phyloP scores from a whole-genome alignment of 2,329 filamentous ascomycete genomes.

The Pseudogymnoascus sp. region DNA sequence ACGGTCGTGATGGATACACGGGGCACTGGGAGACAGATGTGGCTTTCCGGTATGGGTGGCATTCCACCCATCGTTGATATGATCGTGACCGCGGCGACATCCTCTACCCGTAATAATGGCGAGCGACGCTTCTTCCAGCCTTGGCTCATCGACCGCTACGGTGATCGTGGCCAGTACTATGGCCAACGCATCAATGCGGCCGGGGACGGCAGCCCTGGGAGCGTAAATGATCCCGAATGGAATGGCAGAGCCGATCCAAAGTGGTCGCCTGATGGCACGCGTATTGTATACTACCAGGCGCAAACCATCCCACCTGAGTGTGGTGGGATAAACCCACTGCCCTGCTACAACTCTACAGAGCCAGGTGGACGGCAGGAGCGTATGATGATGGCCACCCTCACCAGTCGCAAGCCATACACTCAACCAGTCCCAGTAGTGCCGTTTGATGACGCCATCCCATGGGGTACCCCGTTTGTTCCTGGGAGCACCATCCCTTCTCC shows the following conservation, averaged over 20 bases:
- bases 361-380: constrained; percentile 32
- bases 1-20: constrained; percentile 37
- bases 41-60: constrained; percentile 28
- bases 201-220: constrained; percentile 28
- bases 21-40: constrained; percentile 35
- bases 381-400: constrained; percentile 35
- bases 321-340: constrained; percentile 35
- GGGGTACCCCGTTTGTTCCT: constrained; percentile 28
- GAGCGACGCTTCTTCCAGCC: constrained; percentile 38
- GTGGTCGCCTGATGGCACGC: constrained; percentile 34
- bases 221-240: constrained; percentile 39
- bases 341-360: constrained; percentile 33
- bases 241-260: constrained; percentile 39
- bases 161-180: constrained; percentile 37
- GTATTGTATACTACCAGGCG: constrained; percentile 36
- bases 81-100: constrained; percentile 18
- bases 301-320: constrained; percentile 33
- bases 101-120: constrained; percentile 38
- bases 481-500: not conserved
- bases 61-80: constrained; percentile 29
- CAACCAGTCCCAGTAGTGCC: constrained; percentile 17
- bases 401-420: constrained; percentile 24
- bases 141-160: constrained; percentile 34
- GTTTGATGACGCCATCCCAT: constrained; percentile 27
- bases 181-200: constrained; percentile 36